These are phyloP conservation scores for Ceratobasidium sp. DNA, from an alignment of 1,284 basidiomycete species.

Conservation along the genomic window DNA sequence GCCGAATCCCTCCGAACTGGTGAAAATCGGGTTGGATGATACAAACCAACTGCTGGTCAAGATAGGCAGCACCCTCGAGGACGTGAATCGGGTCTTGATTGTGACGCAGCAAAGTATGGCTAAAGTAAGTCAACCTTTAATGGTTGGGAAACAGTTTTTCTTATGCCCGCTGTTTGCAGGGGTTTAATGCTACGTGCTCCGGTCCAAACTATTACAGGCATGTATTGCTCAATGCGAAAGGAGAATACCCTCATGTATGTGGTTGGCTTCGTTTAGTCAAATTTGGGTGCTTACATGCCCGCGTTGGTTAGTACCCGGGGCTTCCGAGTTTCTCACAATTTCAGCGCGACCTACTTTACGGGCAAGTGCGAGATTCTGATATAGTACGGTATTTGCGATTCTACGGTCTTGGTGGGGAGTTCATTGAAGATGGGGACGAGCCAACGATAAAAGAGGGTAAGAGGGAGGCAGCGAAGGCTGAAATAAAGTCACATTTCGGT, in stretches of 20 bases:
- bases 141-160: neutral
- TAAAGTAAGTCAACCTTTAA: neutral
- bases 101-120: constrained; percentile 3
- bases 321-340: neutral
- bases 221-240: constrained; percentile 8
- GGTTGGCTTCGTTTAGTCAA: neutral
- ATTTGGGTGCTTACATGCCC: neutral
- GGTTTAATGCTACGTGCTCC: neutral
- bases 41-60: neutral
- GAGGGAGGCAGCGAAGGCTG: neutral
- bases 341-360: no score
- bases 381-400: neutral
- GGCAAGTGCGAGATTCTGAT: no score
- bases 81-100: constrained; percentile 20
- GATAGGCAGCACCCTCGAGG: neutral
- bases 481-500: neutral
- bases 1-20: neutral
- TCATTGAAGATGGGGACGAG: constrained; percentile 15
- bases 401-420: neutral
- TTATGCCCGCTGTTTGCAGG: neutral
- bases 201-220: neutral
- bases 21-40: neutral
- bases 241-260: constrained; percentile 14
- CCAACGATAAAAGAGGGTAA: neutral
- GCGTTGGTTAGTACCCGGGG: no score